These are phyloP conservation scores for Penicillium sp. DNA, from an alignment of 2,329 filamentous ascomycete species.

Conservation along the genomic window DNA sequence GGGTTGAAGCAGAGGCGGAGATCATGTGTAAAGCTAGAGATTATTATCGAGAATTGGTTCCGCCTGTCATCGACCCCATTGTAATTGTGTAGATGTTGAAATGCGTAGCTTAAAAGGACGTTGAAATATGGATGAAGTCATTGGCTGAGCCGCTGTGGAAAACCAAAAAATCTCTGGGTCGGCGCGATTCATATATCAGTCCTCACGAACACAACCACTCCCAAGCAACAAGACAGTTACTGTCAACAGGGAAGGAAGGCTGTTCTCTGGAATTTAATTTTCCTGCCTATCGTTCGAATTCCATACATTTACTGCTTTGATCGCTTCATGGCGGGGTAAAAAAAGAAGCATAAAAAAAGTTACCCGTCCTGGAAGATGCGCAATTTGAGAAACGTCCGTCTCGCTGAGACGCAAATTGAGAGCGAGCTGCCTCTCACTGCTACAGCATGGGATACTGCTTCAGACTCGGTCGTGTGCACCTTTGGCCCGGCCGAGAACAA, in stretches of 20 bases:
- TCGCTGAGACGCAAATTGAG: constrained; percentile 62
- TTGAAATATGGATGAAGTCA: constrained; percentile 46
- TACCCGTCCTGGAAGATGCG: constrained; percentile 61
- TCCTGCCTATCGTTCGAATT: background rate
- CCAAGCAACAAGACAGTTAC: background rate
- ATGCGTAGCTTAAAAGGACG: constrained; percentile 17
- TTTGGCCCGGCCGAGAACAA: constrained; percentile 74
- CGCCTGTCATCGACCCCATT: constrained; percentile 8
- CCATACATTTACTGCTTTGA: constrained; percentile 10
- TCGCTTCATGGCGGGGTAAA: constrained; percentile 39
- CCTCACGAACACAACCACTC: constrained; percentile 19
- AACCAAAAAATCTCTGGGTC: constrained; percentile 40
- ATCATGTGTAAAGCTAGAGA: constrained; percentile 44
- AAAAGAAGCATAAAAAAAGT: constrained; percentile 22
- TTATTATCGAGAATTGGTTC: constrained; percentile 29
- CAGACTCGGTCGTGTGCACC: constrained; percentile 75
- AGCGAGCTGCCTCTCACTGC: constrained; percentile 66
- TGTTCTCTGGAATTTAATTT: background rate
- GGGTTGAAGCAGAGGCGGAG: constrained; percentile 28
- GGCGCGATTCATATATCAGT: constrained; percentile 27
- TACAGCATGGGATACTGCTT: constrained; percentile 79
- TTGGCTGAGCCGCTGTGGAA: constrained; percentile 40
- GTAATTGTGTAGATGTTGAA: constrained; percentile 20
- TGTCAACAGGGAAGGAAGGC: background rate
- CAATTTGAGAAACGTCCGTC: constrained; percentile 77